These are phyloP conservation scores for Phialemoniopsis sp. DNA, from an alignment of 2,329 filamentous ascomycete genomes.

Conservation along the genomic window DNA sequence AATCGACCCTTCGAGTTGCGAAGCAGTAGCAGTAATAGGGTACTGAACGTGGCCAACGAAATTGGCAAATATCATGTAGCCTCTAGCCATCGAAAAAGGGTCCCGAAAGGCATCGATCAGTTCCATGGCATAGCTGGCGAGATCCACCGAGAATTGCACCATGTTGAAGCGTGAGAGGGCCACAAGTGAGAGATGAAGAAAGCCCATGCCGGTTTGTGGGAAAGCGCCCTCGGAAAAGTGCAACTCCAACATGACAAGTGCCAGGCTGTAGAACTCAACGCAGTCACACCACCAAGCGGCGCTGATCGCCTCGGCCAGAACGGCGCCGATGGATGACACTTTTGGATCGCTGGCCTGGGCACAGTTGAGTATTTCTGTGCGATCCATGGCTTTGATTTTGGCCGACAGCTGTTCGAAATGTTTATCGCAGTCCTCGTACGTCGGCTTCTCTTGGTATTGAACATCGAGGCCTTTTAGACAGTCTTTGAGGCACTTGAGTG, in stretches of 20 bases:
- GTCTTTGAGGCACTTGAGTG: conserved; percentile 66
- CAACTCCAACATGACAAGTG: conserved; percentile 61
- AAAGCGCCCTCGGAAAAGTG: conserved; percentile 62
- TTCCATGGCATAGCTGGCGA: conserved; percentile 59
- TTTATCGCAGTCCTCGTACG: conserved; percentile 72
- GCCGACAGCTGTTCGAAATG: conserved; percentile 64
- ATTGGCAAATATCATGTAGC: conserved; percentile 63
- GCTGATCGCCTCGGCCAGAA: conserved; percentile 65
- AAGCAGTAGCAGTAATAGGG: conserved; percentile 53
- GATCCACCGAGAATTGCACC: conserved; percentile 61
- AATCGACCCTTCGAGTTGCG: conserved; percentile 60
- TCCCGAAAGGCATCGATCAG: conserved; percentile 61
- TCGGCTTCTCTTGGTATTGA: conserved; percentile 59
- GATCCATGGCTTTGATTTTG: conserved; percentile 55
- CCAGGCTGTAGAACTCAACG: conserved; percentile 68
- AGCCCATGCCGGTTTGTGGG: conserved; percentile 65
- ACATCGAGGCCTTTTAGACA: conserved; percentile 69
- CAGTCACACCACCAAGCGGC: conserved; percentile 72
- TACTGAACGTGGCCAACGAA: conserved; percentile 68
- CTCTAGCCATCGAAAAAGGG: conserved; percentile 62
- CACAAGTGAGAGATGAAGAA: conserved; percentile 65
- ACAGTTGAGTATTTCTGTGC: conserved; percentile 37
- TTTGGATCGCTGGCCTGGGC: conserved; percentile 45
- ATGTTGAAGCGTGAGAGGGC: conserved; percentile 67
- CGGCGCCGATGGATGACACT: conserved; percentile 57